phyloP scores from a whole-genome alignment of 306 rosid species.

The Sicyos edulis region DNA sequence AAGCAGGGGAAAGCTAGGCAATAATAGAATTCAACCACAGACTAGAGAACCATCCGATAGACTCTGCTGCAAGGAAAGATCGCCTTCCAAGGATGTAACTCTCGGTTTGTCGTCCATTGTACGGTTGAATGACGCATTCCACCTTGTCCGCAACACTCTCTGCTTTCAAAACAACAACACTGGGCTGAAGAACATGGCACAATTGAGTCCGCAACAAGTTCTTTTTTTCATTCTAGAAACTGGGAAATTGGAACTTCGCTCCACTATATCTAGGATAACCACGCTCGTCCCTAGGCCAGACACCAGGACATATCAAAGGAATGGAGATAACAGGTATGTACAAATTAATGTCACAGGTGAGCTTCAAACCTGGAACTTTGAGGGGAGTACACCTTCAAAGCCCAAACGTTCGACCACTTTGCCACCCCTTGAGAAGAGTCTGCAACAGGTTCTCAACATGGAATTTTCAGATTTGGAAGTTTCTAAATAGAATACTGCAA shows the following conservation, averaged over 20 bases:
- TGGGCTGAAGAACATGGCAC: conserved; percentile 54
- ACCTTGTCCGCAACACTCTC: conserved; percentile 71
- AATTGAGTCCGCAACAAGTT: conserved; percentile 5
- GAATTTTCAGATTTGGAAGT: not conserved
- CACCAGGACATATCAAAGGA: too few relatives aligned
- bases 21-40: conserved; percentile 23
- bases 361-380: too few relatives aligned
- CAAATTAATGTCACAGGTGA: too few relatives aligned
- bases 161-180: conserved; percentile 77
- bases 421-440: too few relatives aligned
- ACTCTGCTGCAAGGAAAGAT: conserved; percentile 61
- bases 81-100: conserved; percentile 59
- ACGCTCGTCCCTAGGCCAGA: too few relatives aligned
- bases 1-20: not conserved
- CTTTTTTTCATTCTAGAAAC: too few relatives aligned
- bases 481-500: not conserved
- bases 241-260: too few relatives aligned
- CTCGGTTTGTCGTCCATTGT: conserved; percentile 57
- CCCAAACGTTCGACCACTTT: too few relatives aligned
- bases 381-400: too few relatives aligned
- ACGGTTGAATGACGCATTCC: conserved; percentile 72
- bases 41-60: conserved; percentile 95
- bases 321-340: too few relatives aligned
- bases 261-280: too few relatives aligned
- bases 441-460: conserved; percentile 2